Base-by-base conservation (phyloP, 352 stramenopile species). In the Phytophthora pisi region DNA sequence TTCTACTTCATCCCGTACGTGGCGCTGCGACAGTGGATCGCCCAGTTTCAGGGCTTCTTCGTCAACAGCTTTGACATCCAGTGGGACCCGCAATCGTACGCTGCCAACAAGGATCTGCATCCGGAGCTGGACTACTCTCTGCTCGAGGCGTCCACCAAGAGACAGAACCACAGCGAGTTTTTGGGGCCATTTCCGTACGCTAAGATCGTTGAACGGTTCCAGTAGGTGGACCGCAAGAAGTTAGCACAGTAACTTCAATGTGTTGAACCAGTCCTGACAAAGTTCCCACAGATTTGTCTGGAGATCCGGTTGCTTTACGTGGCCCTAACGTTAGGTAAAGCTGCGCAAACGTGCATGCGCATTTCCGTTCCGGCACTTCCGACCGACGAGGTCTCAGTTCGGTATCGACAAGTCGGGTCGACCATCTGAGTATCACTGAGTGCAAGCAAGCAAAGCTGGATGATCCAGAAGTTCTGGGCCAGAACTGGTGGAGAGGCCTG, bases 1-100 rank as follows among this genome's bases (percentile, higher is more conserved):
- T 94, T 91, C 73, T 92, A 92, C 77, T 94, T 94, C 67, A 92
- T 91, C 46, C 84, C 86, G 51, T 92, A 92, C 75, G 81, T 89
- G 42, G 81, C 79, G 47, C 70, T 92, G n/a, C 84, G 86, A 42
- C 71, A 75, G 45, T 92, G 80, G 82, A 92, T 91, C 67, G 75
- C 79, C 43, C 86, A 92, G 42, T 92, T 92, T 68, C 79, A 92
- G 69, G 81, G 78, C 31, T 93, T 93, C 68, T 95, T 90, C 47
- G 82, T 92, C 56, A 95, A 90, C 78, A 92, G 78, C 62, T 93
- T 95, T 24, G 81, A 93, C 52, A 77, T 93, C 40, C 61, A 82
- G 58, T 93, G 84, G 86, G 68, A 91, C 40, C 67, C 80, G 42
- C 81, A 88, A 62, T 89, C 86, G 63, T 93, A 90, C 57, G 18